These are phyloP conservation scores for Aurifilum marmelostoma DNA, from an alignment of 2,329 filamentous ascomycete genomes.

Conservation along the genomic window DNA sequence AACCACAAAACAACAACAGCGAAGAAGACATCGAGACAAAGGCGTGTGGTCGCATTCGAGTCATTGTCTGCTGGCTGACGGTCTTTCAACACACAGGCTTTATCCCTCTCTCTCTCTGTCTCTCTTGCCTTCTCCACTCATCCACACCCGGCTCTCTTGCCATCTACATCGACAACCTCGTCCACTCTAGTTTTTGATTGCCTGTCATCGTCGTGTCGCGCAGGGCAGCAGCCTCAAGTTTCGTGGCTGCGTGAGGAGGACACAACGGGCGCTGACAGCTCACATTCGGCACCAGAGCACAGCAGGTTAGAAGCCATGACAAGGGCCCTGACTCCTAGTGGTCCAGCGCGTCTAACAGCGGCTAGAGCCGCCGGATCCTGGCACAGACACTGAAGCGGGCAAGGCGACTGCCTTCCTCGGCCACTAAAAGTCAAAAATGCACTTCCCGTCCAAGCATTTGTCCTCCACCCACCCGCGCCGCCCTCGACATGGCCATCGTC, in stretches of 20 bases:
- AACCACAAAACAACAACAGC: neutral
- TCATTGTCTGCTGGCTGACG: slow-evolving; percentile 12
- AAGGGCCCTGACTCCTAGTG: neutral
- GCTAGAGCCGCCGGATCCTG: slow-evolving; percentile 24
- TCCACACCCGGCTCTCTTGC: neutral
- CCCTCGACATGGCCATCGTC: slow-evolving; percentile 42
- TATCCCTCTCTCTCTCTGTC: neutral
- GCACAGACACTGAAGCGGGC: slow-evolving; percentile 13
- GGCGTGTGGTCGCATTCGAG: slow-evolving; percentile 7
- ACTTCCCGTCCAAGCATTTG: slow-evolving; percentile 32
- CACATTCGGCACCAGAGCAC: neutral
- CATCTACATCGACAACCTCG: neutral
- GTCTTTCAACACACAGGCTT: slow-evolving; percentile 1
- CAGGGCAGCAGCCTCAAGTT: neutral
- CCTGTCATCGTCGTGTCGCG: neutral
- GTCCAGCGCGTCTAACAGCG: slow-evolving; percentile 28
- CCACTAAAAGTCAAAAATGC: slow-evolving; percentile 39
- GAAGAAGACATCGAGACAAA: slow-evolving; percentile 3
- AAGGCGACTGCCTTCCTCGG: slow-evolving; percentile 20
- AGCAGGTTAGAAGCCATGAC: neutral
- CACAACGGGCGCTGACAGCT: neutral
- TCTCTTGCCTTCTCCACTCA: neutral
- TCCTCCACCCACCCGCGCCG: slow-evolving; percentile 30
- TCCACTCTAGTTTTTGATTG: neutral
- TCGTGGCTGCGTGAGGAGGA: neutral